Evolutionary conservation across 108 stramenopile species (phyloP).

Genomic region (Poteriospumella lacustris): DNA sequence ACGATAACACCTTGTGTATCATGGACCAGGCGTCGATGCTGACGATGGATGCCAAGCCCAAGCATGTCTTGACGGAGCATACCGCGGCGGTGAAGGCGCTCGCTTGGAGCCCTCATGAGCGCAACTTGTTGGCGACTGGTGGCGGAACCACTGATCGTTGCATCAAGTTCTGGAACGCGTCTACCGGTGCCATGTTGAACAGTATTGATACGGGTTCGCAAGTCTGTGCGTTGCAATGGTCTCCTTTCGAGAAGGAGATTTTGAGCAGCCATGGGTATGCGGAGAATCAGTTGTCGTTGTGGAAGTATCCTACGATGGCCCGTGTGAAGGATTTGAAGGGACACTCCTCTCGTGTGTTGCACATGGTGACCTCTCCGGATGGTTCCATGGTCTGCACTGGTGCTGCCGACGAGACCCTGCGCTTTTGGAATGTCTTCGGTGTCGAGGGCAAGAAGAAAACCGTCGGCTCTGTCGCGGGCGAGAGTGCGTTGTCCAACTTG

Average conservation of each 20-base stretch:
- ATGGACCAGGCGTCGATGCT: conserved; percentile 74
- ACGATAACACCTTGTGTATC: conserved; percentile 93
- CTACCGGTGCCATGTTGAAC: conserved; percentile 83
- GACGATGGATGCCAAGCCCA: conserved; percentile 41
- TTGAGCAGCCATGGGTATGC: conserved; percentile 90
- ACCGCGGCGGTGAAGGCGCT: conserved; percentile 95
- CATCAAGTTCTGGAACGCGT: conserved; percentile 99
- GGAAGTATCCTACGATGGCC: conserved; percentile 92
- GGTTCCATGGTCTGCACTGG: conserved; percentile 88
- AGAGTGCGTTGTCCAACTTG: not conserved
- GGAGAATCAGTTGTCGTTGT: conserved; percentile 88
- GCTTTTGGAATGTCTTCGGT: conserved; percentile 97
- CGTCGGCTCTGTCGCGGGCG: too few relatives aligned
- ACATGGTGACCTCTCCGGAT: conserved; percentile 88
- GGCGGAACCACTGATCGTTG: conserved; percentile 95
- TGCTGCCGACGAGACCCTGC: conserved; percentile 93
- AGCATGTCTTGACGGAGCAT: conserved; percentile 75
- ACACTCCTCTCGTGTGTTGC: conserved; percentile 87
- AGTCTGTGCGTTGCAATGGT: conserved; percentile 92
- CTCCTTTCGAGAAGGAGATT: conserved; percentile 87
- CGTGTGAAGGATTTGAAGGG: conserved; percentile 89
- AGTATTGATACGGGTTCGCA: conserved; percentile 85
- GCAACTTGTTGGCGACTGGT: conserved; percentile 85
- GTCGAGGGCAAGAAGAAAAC: not conserved
- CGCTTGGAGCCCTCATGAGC: conserved; percentile 96